Conservation (phyloP, 352 stramenopile species). For the Phytophthora citricola region DNA sequence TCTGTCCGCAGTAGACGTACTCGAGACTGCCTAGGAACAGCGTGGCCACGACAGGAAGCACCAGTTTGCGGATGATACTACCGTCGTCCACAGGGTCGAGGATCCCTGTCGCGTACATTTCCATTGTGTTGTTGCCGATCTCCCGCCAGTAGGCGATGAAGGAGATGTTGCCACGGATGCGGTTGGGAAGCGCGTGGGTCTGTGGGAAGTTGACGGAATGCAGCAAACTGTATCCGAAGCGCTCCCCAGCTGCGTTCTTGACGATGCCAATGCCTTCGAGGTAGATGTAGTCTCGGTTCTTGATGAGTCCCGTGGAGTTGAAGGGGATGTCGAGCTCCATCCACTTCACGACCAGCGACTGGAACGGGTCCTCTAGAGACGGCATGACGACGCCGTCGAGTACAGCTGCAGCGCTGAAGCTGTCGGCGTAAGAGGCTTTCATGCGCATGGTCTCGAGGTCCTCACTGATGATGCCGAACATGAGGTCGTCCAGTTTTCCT, state of each 20-base stretch:
- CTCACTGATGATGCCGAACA: constrained; percentile 13
- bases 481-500: constrained; percentile 6
- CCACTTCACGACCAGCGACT: constrained; percentile 6
- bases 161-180: constrained; percentile 7
- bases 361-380: constrained; percentile 4
- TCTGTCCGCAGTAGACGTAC: constrained; percentile 10
- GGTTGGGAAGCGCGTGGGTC: constrained; percentile 3
- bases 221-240: constrained; percentile 6
- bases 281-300: constrained; percentile 13
- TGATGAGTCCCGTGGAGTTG: constrained; percentile 12
- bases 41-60: constrained; percentile 6
- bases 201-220: constrained; percentile 9
- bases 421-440: constrained; percentile 6
- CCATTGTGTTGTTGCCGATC: constrained; percentile 4
- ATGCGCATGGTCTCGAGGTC: constrained; percentile 11
- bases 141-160: constrained; percentile 4
- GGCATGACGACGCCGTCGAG: constrained; percentile 4
- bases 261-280: constrained; percentile 11
- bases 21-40: constrained; percentile 10
- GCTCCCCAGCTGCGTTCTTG: constrained; percentile 3
- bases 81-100: constrained; percentile 2
- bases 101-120: constrained; percentile 7
- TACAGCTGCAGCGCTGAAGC: constrained; percentile 5
- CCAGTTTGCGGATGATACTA: constrained; percentile 2
- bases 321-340: constrained; percentile 10